A percentile compares a stretch with the other conserved stretches of the same genome.
These are phyloP conservation scores for Fraxinus excelsior DNA, from an alignment of 257 asterid genomes.

Conservation along the genomic window DNA sequence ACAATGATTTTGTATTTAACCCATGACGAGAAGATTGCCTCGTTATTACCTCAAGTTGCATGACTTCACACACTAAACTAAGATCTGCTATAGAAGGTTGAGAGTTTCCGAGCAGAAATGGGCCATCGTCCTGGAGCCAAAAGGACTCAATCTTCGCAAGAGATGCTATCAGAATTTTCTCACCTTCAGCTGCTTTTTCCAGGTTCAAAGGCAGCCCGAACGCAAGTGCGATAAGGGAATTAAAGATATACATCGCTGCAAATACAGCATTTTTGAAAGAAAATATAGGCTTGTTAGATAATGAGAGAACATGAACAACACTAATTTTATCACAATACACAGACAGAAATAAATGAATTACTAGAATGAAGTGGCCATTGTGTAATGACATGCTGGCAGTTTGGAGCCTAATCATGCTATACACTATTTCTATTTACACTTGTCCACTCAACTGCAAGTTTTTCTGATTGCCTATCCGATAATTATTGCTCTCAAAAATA, in stretches of 20 bases:
- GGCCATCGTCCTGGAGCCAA: slow-evolving; percentile 43
- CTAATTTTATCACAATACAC: not conserved
- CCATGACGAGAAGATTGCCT: not conserved
- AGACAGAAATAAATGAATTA: no score
- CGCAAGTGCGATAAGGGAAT: slow-evolving; percentile 40
- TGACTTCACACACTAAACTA: slow-evolving; percentile 46
- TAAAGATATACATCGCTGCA: slow-evolving; percentile 54
- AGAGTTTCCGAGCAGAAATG: slow-evolving; percentile 41
- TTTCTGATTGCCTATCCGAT: no score
- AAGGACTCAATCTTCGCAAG: slow-evolving; percentile 36
- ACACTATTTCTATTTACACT: no score
- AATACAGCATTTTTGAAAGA: slow-evolving; percentile 3
- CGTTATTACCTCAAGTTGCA: slow-evolving; percentile 44
- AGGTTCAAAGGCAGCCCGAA: slow-evolving; percentile 59
- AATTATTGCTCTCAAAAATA: no score
- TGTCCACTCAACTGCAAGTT: no score
- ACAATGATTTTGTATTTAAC: not conserved
- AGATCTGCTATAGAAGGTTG: slow-evolving; percentile 53
- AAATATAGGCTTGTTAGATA: not conserved
- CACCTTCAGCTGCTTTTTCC: slow-evolving; percentile 62
- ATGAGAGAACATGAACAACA: not conserved
- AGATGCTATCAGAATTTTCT: slow-evolving; percentile 35
- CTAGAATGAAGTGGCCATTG: no score
- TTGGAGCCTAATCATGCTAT: no score
- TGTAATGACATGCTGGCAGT: no score